Conservation (phyloP, 768 basidiomycete genomes). For the Leccinellum albellum region DNA sequence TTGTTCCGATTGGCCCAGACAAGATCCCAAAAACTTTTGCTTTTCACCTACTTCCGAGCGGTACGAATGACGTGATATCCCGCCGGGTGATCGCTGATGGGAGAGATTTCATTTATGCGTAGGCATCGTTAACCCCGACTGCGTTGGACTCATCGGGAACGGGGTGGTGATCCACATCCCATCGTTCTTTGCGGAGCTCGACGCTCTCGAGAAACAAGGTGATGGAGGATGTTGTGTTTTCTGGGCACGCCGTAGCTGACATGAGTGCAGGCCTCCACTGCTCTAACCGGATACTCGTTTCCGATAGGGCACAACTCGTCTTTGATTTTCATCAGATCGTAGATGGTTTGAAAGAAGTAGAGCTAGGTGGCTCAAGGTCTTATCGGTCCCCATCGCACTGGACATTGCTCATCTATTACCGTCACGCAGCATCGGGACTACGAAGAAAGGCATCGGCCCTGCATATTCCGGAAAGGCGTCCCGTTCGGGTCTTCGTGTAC, state of each 20-base stretch:
- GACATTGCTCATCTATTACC: background rate
- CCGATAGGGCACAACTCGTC: slow-evolving; percentile 94
- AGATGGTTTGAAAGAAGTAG: slow-evolving; percentile 96
- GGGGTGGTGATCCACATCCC: slow-evolving; percentile 97
- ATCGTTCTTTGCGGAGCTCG: slow-evolving; percentile 91
- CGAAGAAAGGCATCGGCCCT: slow-evolving; percentile 97
- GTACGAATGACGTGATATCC: slow-evolving; percentile 36
- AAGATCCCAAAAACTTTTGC: slow-evolving; percentile 81
- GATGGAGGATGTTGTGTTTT: slow-evolving; percentile 1
- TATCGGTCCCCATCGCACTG: slow-evolving; percentile 1
- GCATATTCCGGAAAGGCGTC: slow-evolving; percentile 98
- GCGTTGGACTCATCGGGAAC: slow-evolving; percentile 83
- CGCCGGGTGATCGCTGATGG: background rate
- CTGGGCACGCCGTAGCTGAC: slow-evolving; percentile 1
- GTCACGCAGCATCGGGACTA: slow-evolving; percentile 82
- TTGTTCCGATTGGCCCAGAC: slow-evolving; percentile 69
- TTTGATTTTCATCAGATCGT: slow-evolving; percentile 99
- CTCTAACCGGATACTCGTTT: slow-evolving; percentile 80
- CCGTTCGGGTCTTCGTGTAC: slow-evolving; percentile 90
- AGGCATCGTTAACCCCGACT: slow-evolving; percentile 42
- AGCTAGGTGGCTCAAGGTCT: slow-evolving; percentile 85
- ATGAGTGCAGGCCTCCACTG: slow-evolving; percentile 70
- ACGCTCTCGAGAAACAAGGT: slow-evolving; percentile 84
- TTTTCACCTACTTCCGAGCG: slow-evolving; percentile 93
- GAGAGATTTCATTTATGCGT: background rate